Base-by-base conservation (phyloP, 805 yeast genomes). In the Candida railenensis region DNA sequence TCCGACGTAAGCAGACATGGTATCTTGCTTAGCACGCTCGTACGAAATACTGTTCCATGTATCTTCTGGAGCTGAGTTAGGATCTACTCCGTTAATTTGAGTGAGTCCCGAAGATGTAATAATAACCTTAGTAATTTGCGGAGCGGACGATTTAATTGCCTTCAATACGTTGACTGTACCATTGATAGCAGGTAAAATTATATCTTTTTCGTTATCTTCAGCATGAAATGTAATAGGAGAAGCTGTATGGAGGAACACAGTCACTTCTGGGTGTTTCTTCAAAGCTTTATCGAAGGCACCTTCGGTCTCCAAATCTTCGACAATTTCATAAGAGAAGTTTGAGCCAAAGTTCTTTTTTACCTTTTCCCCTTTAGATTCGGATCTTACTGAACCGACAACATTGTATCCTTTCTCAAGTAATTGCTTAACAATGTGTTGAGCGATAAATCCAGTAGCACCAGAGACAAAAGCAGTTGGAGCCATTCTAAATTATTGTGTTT, bases 221-320 rank as follows among this genome's bases (percentile, higher is more conserved):
- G 70, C 62, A 9, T 73, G 67, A 56, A 72, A 76, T 21, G 71
- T 65, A 56, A 77, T 76, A 11, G 87, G 86, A 11, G 84, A 75
- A 2, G 87, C 87, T 8, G 83, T 73, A 60, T 82, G 88, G 34
- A 82, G 52, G 42, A 82, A 81, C 30, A 74, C 78, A 14, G 67
- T 66, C 46, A 80, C 74, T 37, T 81, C 83, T 30, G 76, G 74
- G 48, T 75, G 73, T 20, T 64, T 66, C 52, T 72, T 59, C 53
- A 81, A 67, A 0, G 74, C 72, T 4, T 58, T 58, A 45, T 74
- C 76, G 48, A 78, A 78, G 0, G 81, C 79, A 12, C 68, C 68
- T n/a, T 57, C 65, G 12, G 63, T 60, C 7, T 68, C 69, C 42
- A 81, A 71, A 51, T 80, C 85, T 3, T 63, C 57, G 19, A 81